Conservation (phyloP, 2,329 filamentous ascomycete species). For the Bimuria novae-zelandiae region DNA sequence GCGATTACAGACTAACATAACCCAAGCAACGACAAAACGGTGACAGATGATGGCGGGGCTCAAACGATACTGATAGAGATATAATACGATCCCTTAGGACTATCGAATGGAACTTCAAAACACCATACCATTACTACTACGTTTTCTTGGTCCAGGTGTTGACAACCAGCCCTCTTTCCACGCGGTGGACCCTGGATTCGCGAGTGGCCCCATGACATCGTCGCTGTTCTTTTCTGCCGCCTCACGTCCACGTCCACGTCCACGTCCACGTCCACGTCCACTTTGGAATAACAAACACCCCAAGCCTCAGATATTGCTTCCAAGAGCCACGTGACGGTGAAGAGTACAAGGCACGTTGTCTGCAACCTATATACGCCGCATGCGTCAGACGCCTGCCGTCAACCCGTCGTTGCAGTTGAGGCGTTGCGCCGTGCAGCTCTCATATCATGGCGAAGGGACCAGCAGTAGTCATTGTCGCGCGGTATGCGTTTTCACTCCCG, state of each 20-base stretch:
- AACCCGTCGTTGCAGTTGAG: slow-evolving; percentile 16
- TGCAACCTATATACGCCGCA: slow-evolving; percentile 1
- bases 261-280: background rate
- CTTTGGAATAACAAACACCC: background rate
- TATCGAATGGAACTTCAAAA: no score
- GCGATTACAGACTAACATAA: no score
- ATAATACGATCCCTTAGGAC: no score
- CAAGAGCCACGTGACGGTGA: background rate
- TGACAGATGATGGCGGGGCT: no score
- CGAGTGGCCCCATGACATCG: no score
- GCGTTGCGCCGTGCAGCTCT: slow-evolving; percentile 13
- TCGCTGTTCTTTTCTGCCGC: slow-evolving; percentile 1
- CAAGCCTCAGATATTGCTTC: background rate
- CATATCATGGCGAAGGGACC: slow-evolving; percentile 55
- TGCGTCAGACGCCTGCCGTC: slow-evolving; percentile 11
- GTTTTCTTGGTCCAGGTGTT: no score
- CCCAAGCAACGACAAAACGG: no score
- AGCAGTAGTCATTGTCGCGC: slow-evolving; percentile 56
- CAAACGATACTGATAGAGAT: no score
- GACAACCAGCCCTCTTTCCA: no score
- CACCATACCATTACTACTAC: no score
- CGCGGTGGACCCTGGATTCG: background rate
- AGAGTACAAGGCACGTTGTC: background rate
- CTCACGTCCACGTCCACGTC: background rate
- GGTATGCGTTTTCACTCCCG: slow-evolving; percentile 37